phyloP scores from a whole-genome alignment of 2,329 filamentous ascomycete species.

The Ophiocordyceps sinensis region DNA sequence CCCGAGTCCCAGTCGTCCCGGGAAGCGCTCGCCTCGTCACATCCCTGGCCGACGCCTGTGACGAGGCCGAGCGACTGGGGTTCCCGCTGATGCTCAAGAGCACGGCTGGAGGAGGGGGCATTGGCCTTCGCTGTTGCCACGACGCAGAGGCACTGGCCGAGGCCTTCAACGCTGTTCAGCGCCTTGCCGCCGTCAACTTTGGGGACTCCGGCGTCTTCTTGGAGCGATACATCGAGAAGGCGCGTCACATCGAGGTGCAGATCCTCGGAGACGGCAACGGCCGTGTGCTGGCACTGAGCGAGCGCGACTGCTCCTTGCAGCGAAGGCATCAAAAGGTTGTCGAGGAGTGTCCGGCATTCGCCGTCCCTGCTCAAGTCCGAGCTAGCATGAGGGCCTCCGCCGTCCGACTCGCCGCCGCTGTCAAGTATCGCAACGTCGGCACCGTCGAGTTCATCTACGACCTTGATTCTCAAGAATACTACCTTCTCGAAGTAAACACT shows the following conservation, averaged over 20 bases:
- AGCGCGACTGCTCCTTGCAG: conserved; percentile 37
- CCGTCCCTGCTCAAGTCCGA: conserved; percentile 16
- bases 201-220: conserved; percentile 25
- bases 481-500: conserved; percentile 34
- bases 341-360: conserved; percentile 27
- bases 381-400: conserved; percentile 22
- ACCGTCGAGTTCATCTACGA: conserved; percentile 32
- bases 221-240: conserved; percentile 24
- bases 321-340: conserved; percentile 36
- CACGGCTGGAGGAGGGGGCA: conserved; percentile 32
- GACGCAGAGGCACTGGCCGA: conserved; percentile 14
- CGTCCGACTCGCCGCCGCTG: conserved; percentile 16
- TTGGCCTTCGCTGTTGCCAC: conserved; percentile 23
- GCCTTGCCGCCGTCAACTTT: conserved; percentile 26
- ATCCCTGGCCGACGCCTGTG: conserved; percentile 12
- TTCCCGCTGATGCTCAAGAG: conserved; percentile 32
- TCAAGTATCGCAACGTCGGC: conserved; percentile 25
- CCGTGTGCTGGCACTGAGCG: conserved; percentile 23
- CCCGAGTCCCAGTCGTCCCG: conserved; percentile 19
- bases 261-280: conserved; percentile 31
- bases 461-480: conserved; percentile 19
- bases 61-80: conserved; percentile 13
- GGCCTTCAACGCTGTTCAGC: conserved; percentile 21
- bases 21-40: conserved; percentile 15
- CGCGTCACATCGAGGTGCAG: conserved; percentile 35